Base-by-base conservation (phyloP, 2,329 filamentous ascomycete species). In the Nannizzia gypsea region DNA sequence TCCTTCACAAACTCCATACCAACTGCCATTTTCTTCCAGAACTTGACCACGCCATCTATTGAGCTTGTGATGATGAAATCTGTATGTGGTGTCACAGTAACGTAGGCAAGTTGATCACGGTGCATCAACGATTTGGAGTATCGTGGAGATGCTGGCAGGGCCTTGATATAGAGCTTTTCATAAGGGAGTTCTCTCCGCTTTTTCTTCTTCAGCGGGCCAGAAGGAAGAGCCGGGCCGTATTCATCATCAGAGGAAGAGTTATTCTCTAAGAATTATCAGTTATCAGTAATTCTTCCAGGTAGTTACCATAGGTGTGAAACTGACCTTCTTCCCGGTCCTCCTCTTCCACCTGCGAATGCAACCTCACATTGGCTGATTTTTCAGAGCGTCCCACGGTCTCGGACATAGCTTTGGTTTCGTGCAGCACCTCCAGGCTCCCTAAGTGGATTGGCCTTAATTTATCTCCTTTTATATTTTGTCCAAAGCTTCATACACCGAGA, bases 121-220 rank as follows among this genome's bases (percentile, higher is more conserved):
- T 99, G 93, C 95, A 99, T 99, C 69, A 99, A 80, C 52, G 93
- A 97, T 70, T 91, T 95, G 61, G 88, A 95, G 76, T 99, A 99
- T 52, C 89, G 87, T 40, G 80, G 69, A 20, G 89, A 88, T 57
- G 83, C 83, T 3, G 93, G 93, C 40, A 99, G 81, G 42, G 93
- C 92, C 61, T 89, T 89, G 64, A 97, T 79, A 74, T 96, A 97
- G 68, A 97, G 85, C 73, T 93, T 96, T 76, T 97, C 92, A 77
- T 96, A 92, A 1, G 89, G 90, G 1, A 99, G 84, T 67, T 89
- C 89, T 67, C 91, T 83, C 64, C 89, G 86, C 22, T 52, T 52
- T 77, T 96, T 96, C 81, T 95, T 95, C 78, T 92, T 92, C 59
- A 85, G 88, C 1, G 86, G 85, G 56, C 85, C 82, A 1, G 90